These are phyloP conservation scores for Colletotrichum incanum DNA, from an alignment of 2,329 filamentous ascomycete genomes.

Conservation along the genomic window DNA sequence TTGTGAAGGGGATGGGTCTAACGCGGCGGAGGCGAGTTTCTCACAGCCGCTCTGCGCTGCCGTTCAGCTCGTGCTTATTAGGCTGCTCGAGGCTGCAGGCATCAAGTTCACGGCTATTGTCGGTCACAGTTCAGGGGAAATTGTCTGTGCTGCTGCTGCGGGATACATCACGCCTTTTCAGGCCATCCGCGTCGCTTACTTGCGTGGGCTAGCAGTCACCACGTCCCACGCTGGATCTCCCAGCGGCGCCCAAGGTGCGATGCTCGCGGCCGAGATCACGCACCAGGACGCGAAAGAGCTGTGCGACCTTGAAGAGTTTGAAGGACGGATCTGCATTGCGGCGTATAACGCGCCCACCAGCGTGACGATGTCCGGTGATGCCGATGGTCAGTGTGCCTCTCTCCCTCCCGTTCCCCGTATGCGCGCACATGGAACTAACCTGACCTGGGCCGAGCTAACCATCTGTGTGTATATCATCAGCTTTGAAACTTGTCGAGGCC, in stretches of 20 bases:
- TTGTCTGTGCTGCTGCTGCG: constrained; percentile 65
- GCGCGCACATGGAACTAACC: neutral
- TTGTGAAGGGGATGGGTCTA: constrained; percentile 38
- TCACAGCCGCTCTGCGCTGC: constrained; percentile 42
- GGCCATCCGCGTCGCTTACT: constrained; percentile 48
- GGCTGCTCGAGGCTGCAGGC: constrained; percentile 49
- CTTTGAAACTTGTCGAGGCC: constrained; percentile 45
- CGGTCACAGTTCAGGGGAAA: constrained; percentile 67
- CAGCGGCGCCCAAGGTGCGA: constrained; percentile 42
- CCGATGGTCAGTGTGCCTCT: constrained; percentile 25
- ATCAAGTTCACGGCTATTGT: constrained; percentile 55
- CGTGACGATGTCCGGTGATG: constrained; percentile 49
- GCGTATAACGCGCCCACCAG: constrained; percentile 46
- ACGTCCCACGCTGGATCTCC: constrained; percentile 16
- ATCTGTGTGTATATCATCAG: constrained; percentile 17
- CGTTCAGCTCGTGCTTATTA: constrained; percentile 47
- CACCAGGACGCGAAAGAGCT: constrained; percentile 38
- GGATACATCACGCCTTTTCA: constrained; percentile 54
- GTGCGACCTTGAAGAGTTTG: constrained; percentile 31
- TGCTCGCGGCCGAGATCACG: constrained; percentile 47
- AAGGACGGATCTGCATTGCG: constrained; percentile 46
- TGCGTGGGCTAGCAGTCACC: constrained; percentile 38
- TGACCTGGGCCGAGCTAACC: neutral
- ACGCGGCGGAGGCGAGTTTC: constrained; percentile 45
- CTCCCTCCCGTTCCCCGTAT: neutral